Evolutionary conservation across 192 early-diverging fungal genomes (phyloP).

Genomic region (Funneliformis mosseae): DNA sequence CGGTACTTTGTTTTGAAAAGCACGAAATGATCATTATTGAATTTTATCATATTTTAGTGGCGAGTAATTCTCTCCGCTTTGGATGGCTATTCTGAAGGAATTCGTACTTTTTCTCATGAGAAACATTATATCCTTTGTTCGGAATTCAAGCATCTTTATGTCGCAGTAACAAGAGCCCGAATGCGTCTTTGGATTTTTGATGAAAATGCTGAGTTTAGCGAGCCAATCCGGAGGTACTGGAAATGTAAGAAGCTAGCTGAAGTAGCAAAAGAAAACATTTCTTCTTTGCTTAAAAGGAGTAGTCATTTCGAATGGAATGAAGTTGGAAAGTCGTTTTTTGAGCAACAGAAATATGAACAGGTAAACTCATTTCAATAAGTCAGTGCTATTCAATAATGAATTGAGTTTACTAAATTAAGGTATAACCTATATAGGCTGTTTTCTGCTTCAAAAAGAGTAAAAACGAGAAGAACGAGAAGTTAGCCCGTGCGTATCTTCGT

Average conservation of each 20-base stretch:
- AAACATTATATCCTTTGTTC: too few relatives aligned
- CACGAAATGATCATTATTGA: not conserved
- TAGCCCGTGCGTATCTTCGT: conserved; percentile 13
- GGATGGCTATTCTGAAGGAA: not conserved
- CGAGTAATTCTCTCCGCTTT: conserved; percentile 4
- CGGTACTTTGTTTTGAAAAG: not conserved
- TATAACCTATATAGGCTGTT: conserved; percentile 12
- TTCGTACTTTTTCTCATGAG: not conserved
- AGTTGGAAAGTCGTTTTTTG: conserved; percentile 17
- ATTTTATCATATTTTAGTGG: conserved; percentile 15
- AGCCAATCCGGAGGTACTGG: conserved; percentile 17
- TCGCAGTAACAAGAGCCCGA: conserved; percentile 8
- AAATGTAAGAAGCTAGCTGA: not conserved
- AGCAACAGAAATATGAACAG: conserved; percentile 15
- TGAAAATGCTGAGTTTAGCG: not conserved
- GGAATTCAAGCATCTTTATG: too few relatives aligned
- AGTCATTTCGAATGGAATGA: not conserved
- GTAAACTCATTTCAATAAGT: not conserved
- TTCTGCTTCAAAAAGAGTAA: conserved; percentile 20
- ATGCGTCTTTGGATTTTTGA: conserved; percentile 16
- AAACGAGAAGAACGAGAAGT: not conserved
- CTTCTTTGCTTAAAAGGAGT: conserved; percentile 4
- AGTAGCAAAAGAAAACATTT: not conserved
- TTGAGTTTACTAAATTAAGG: not conserved
- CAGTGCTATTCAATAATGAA: not conserved